A percentile compares a stretch with the other conserved stretches of the same genome.
These are phyloP conservation scores for Globisporangium lucens DNA, from an alignment of 352 stramenopile species.

Conservation along the genomic window DNA sequence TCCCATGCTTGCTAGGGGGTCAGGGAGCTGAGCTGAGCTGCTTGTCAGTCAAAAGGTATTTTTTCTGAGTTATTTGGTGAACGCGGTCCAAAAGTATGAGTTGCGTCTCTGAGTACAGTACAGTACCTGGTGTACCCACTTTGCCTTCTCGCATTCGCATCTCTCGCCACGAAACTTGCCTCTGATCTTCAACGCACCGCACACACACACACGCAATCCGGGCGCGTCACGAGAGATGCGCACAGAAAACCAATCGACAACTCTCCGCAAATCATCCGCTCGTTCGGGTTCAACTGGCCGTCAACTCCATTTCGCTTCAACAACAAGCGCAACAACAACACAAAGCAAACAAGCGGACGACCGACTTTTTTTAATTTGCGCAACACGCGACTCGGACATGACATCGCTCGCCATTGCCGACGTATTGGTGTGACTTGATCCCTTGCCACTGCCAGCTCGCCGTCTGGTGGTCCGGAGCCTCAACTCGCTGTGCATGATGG, in stretches of 20 bases:
- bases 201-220: not conserved
- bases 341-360: not conserved
- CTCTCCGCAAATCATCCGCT: not conserved
- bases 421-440: not conserved
- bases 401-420: not conserved
- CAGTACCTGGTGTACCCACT: slow-evolving; percentile 4
- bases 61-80: not conserved
- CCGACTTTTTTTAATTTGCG: not conserved
- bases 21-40: not conserved
- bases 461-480: not conserved
- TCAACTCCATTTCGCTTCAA: not conserved
- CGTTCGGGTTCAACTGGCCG: slow-evolving; percentile 5
- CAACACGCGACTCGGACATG: not conserved
- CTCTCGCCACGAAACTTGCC: no score
- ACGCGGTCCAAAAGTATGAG: not conserved
- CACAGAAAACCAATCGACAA: not conserved
- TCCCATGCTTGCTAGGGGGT: not conserved
- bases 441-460: not conserved
- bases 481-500: not conserved
- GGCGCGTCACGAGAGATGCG: slow-evolving; percentile 1
- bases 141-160: not conserved
- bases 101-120: not conserved
- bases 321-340: not conserved
- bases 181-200: slow-evolving; percentile 8
- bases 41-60: not conserved